Conservation (phyloP, 2,329 filamentous ascomycete genomes). For the Pseudogymnoascus verrucosus region DNA sequence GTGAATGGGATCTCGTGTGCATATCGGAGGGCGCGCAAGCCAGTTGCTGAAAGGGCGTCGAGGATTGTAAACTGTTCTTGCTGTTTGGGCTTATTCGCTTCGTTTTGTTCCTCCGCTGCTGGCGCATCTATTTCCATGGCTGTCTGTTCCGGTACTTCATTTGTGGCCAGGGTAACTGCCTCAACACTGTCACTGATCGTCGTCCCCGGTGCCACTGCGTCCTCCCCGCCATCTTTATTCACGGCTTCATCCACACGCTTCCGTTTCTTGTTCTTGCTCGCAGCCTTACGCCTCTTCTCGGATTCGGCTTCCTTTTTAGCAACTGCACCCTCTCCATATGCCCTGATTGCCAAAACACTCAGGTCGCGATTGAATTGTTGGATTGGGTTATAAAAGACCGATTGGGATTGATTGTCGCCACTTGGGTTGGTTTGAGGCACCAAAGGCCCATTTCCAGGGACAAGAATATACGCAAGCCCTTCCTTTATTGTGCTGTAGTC, state of each 20-base stretch:
- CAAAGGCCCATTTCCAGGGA: conserved; percentile 44
- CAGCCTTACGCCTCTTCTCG: conserved; percentile 34
- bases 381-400: conserved; percentile 98
- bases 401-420: conserved; percentile 54
- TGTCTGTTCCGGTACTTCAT: background rate
- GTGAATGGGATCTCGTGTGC: conserved; percentile 81
- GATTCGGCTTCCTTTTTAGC: conserved; percentile 37
- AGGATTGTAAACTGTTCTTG: conserved; percentile 63
- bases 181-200: background rate
- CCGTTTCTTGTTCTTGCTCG: conserved; percentile 34
- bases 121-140: background rate
- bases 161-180: background rate
- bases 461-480: conserved; percentile 59
- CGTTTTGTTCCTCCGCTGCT: background rate
- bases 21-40: conserved; percentile 83
- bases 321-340: conserved; percentile 66
- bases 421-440: conserved; percentile 35
- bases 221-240: conserved; percentile 25
- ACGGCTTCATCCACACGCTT: conserved; percentile 33
- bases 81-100: background rate
- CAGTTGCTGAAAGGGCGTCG: conserved; percentile 89
- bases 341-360: conserved; percentile 84
- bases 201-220: conserved; percentile 24
- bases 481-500: conserved; percentile 56
- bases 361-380: conserved; percentile 98